phyloP scores from a whole-genome alignment of 441 rosid species.

The Erodium chrysanthum region DNA sequence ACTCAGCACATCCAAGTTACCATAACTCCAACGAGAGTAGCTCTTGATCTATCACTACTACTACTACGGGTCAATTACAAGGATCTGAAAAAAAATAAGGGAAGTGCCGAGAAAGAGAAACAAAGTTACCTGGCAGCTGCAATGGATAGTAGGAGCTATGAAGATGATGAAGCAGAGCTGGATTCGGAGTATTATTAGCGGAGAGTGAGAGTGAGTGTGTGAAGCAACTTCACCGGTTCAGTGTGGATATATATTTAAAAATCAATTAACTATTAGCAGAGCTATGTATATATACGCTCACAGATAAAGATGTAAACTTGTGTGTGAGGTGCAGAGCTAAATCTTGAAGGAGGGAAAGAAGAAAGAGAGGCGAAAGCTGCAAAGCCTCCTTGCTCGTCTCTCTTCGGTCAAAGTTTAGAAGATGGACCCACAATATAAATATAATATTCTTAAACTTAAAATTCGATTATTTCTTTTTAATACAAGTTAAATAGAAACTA shows the following conservation, averaged over 20 bases:
- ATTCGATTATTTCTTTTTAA: too few relatives aligned
- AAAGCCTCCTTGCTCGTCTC: constrained; percentile 13
- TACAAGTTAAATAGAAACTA: too few relatives aligned
- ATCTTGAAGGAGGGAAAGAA: constrained; percentile 19
- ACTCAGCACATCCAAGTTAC: not conserved
- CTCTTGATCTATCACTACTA: constrained; percentile 30
- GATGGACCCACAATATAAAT: not conserved
- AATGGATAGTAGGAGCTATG: not conserved
- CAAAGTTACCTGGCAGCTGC: not conserved
- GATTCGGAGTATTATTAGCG: not conserved
- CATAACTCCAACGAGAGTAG: constrained; percentile 7
- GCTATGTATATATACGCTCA: not conserved
- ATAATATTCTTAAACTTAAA: too few relatives aligned
- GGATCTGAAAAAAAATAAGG: constrained; percentile 12
- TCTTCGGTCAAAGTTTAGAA: constrained; percentile 27
- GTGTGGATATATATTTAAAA: not conserved
- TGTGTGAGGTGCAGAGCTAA: not conserved
- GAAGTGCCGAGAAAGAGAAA: constrained; percentile 17
- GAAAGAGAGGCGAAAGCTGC: constrained; percentile 43
- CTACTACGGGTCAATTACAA: constrained; percentile 15
- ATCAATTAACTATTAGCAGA: not conserved
- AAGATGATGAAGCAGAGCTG: not conserved
- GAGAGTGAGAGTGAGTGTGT: not conserved
- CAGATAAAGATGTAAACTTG: constrained; percentile 9
- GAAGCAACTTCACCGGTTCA: not conserved